Evolutionary conservation across 768 basidiomycete species (phyloP).

Genomic region (Pleurotus pulmonarius): DNA sequence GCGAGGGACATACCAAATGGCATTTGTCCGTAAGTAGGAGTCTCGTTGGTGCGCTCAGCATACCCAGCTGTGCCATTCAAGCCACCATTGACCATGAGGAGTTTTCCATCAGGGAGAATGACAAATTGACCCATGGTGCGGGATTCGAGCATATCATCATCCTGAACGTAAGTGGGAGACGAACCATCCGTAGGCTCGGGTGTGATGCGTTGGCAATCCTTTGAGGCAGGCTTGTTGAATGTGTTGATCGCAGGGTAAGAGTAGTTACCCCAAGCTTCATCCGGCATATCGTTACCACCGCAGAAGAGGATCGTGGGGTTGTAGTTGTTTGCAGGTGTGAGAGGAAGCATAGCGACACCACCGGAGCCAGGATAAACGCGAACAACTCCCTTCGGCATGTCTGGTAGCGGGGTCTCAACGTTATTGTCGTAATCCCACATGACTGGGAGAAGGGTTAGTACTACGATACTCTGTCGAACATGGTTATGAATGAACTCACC

Average conservation of each 20-base stretch:
- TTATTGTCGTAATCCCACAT: slow-evolving; percentile 55
- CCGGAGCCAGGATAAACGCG: slow-evolving; percentile 91
- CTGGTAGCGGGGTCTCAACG: slow-evolving; percentile 57
- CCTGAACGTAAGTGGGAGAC: slow-evolving; percentile 55
- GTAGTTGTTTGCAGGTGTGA: slow-evolving; percentile 90
- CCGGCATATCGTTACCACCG: slow-evolving; percentile 81
- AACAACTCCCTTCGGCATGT: slow-evolving; percentile 70
- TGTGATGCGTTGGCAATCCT: slow-evolving; percentile 78
- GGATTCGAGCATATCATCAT: slow-evolving; percentile 71
- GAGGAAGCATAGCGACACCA: slow-evolving; percentile 84
- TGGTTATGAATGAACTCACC: slow-evolving; percentile 35
- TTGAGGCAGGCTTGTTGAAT: slow-evolving; percentile 65
- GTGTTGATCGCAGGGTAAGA: slow-evolving; percentile 70
- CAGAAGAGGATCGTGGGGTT: slow-evolving; percentile 86
- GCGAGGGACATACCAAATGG: slow-evolving; percentile 61
- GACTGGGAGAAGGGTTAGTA: slow-evolving; percentile 17
- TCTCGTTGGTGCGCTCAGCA: slow-evolving; percentile 43
- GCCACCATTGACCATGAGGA: slow-evolving; percentile 82
- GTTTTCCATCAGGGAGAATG: slow-evolving; percentile 69
- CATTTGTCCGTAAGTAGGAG: slow-evolving; percentile 43
- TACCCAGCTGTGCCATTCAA: slow-evolving; percentile 83
- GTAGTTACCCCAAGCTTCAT: slow-evolving; percentile 74
- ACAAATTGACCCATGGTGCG: slow-evolving; percentile 95
- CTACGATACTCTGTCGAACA: no score
- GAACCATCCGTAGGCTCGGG: slow-evolving; percentile 79